A percentile compares a stretch with the other conserved stretches of the same genome.
Evolutionary conservation across 2,329 filamentous ascomycete genomes (phyloP).

Genomic region (Venturia pyrina): DNA sequence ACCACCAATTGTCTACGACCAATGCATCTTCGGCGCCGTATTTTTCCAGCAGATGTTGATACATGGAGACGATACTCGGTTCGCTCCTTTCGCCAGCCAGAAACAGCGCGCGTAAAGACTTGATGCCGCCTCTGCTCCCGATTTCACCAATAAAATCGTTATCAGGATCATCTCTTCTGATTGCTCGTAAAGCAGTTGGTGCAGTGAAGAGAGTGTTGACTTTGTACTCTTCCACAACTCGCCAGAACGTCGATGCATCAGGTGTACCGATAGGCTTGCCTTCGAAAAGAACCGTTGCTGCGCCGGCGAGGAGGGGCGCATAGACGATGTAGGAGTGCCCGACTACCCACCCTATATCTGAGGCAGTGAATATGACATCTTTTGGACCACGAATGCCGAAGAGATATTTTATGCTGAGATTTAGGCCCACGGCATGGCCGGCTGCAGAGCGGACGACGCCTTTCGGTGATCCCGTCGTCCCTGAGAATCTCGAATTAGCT

Average conservation of each 20-base stretch:
- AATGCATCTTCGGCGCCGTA: constrained; percentile 54
- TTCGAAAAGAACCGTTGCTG: constrained; percentile 80
- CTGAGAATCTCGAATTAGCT: constrained; percentile 14
- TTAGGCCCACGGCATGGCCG: constrained; percentile 76
- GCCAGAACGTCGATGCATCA: constrained; percentile 80
- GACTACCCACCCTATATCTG: constrained; percentile 80
- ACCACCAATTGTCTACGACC: constrained; percentile 68
- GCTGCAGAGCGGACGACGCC: constrained; percentile 74
- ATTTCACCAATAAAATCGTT: constrained; percentile 54
- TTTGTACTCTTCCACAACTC: constrained; percentile 72
- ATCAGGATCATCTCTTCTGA: constrained; percentile 73
- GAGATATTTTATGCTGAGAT: constrained; percentile 71
- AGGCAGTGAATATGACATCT: constrained; percentile 71
- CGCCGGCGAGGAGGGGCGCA: constrained; percentile 73
- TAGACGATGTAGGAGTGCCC: constrained; percentile 85
- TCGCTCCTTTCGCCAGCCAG: constrained; percentile 85
- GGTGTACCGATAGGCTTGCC: constrained; percentile 91
- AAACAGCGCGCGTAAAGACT: constrained; percentile 63
- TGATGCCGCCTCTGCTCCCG: constrained; percentile 61
- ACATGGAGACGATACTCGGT: constrained; percentile 72
- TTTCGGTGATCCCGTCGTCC: constrained; percentile 75
- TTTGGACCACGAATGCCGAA: constrained; percentile 76
- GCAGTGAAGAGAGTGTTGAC: constrained; percentile 81
- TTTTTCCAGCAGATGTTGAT: constrained; percentile 59
- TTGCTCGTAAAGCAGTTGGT: constrained; percentile 76